Base-by-base conservation (phyloP, 352 stramenopile species). In the Phytopythium aichiense region DNA sequence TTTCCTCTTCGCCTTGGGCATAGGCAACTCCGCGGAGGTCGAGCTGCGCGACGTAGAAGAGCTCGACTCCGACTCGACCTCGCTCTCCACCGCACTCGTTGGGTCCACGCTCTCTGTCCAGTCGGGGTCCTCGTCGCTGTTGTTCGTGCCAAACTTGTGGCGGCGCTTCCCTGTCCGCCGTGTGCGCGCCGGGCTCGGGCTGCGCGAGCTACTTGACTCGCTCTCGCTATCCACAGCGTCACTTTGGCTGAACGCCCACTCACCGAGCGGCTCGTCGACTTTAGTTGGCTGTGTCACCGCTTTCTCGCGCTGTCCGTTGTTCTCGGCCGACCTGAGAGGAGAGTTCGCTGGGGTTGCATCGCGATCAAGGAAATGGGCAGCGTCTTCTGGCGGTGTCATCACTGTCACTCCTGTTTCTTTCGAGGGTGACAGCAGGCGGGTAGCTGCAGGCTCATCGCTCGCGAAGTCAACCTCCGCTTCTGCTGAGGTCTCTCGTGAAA, bases 141-240 rank as follows among this genome's bases (percentile, higher is more conserved):
- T n/a, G 37, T 48, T 58, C 11, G 52, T 58, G 20, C 52, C 52
- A 9, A 58, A 58, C 52, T 58, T 58, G 52, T 58, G 52, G 35
- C 52, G 52, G 16, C 35, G 18, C 33, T 48, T 48, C 37, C 33
- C n/a, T 23, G 8, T 48, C 0, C 7, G 20, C 15, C 9, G 11
- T 31, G 7, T 15, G 7, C 31, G 52, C 1, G 13, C 37, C 8
- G 52, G 18, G 18, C 13, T 58, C 35, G 35, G 33, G n/a, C 31
- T 58, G 52, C 33, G 25, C 20, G 51, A 40, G 16, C 30, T 23
- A 11, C 52, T 58, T 2, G 50, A n/a, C 18, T 40, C 18, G 28
- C 50, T 56, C 18, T 20, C 28, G 7, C 50, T 43, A 31, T 56
- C 50, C n/a, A 6, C 25, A 40, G 50, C 8, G 50, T 43, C 50